Evolutionary conservation across 441 rosid genomes (phyloP).

Genomic region (Bocquillonia castaneifolia): DNA sequence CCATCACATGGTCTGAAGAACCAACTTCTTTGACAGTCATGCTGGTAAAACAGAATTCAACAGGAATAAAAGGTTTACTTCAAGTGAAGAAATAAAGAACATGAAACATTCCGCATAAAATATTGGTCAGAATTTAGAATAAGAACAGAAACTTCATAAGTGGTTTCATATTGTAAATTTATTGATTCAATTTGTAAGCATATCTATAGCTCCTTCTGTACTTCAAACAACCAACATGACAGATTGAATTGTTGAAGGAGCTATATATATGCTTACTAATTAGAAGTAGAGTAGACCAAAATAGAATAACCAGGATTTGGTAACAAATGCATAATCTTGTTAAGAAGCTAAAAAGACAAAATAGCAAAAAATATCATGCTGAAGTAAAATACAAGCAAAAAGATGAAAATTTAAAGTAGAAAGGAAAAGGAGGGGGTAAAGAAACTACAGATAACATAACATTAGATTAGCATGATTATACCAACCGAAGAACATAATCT

Average conservation of each 20-base stretch:
- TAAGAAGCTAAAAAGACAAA: slow-evolving; percentile 3
- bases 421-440: neutral
- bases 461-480: slow-evolving; percentile 27
- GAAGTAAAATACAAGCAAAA: neutral
- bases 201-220: neutral
- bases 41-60: slow-evolving; percentile 44
- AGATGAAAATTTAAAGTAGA: neutral
- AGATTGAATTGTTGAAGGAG: too few species aligned
- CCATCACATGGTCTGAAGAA: slow-evolving; percentile 59
- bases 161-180: neutral
- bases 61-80: slow-evolving; percentile 15
- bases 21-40: slow-evolving; percentile 71
- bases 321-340: neutral
- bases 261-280: too few species aligned
- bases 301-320: too few species aligned
- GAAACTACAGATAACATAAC: slow-evolving; percentile 3
- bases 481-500: slow-evolving; percentile 86
- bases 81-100: neutral
- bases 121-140: neutral
- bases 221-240: too few species aligned
- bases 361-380: neutral
- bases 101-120: neutral
- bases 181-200: neutral
- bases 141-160: neutral
- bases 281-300: too few species aligned